Base-by-base conservation (phyloP, 495 filamentous ascomycete genomes). In the Xylaria telfairii region DNA sequence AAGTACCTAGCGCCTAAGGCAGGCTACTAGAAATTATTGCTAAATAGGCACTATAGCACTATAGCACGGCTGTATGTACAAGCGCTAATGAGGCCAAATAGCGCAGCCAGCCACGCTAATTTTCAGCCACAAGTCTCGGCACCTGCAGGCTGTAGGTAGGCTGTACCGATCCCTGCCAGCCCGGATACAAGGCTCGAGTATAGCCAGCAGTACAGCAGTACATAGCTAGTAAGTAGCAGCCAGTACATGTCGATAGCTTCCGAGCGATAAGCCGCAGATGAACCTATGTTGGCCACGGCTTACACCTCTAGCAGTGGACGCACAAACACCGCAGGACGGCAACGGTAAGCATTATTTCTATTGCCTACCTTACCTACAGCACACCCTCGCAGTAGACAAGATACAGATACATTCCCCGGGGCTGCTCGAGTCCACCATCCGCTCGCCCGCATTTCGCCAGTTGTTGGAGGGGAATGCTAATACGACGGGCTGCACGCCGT, bases 401-500 rank as follows among this genome's bases (percentile, higher is more conserved):
- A 54, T 15, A 54, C 10, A 30, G 6, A 54, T 15, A 54, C 24
- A 30, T 30, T 30, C 10, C 13, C 10, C 46, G 0, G 0, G 24
- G 0, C 49, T 47, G 7, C 10, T 30, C 30, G 56, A 59, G 17
- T 37, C n/a, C 4, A 5, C 26, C 12, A 21, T 69, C 24, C 13
- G 34, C 30, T 10, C 21, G 7, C 41, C 9, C 39, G 41, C 34
- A 19, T 46, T 32, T 37, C 8, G 34, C 8, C 8, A 8, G 3
- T 37, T 69, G 19, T 63, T 42, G 46, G 21, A 34, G 41, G 34
- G 32, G 49, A 49, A 47, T 3, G 47, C 74, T 78, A 71, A 78
- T 71, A 59, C 32, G 17, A 76, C 73, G 69, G 72, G 67, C 64
- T 63, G 67, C 61, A 26, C 68, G 69, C 65, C 44, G 49, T 37